These are phyloP conservation scores for Kipferlia bialata DNA, from an alignment of 78 protist species.

Conservation along the genomic window DNA sequence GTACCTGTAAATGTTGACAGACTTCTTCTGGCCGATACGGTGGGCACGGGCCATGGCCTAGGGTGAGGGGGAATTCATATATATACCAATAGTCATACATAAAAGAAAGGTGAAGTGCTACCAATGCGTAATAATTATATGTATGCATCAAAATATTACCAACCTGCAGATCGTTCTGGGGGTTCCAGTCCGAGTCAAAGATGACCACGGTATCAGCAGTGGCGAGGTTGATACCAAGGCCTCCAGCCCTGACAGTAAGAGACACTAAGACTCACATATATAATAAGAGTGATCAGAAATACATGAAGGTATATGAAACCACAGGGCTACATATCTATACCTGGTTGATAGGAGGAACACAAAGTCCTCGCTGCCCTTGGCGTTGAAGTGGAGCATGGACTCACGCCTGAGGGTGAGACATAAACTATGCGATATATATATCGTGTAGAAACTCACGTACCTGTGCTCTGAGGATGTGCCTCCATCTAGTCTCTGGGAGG, in stretches of 20 bases:
- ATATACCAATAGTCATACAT: too few species aligned
- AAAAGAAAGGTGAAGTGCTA: too few species aligned
- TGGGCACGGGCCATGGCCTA: slow-evolving; percentile 56
- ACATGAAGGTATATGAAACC: too few species aligned
- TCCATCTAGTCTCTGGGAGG: slow-evolving; percentile 41
- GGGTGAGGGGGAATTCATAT: too few species aligned
- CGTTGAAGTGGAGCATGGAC: slow-evolving; percentile 36
- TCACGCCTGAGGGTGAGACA: too few species aligned
- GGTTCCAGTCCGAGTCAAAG: slow-evolving; percentile 93
- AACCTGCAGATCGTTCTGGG: slow-evolving; percentile 89
- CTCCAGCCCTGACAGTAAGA: slow-evolving; percentile 97
- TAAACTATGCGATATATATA: too few species aligned
- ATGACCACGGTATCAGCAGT: slow-evolving; percentile 91
- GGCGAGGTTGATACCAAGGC: slow-evolving; percentile 84
- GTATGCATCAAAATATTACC: too few species aligned
- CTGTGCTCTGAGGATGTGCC: slow-evolving; percentile 16
- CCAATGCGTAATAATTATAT: too few species aligned
- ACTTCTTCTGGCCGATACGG: slow-evolving; percentile 48
- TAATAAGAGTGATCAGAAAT: too few species aligned
- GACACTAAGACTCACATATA: too few species aligned
- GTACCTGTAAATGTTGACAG: slow-evolving; percentile 70
- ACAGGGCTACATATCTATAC: too few species aligned
- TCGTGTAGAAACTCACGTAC: too few species aligned
- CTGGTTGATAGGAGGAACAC: slow-evolving; percentile 53
- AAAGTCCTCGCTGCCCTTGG: neutral